A percentile compares a stretch with the other conserved stretches of the same genome.
Conservation (phyloP, 2,329 filamentous ascomycete genomes). For the Aspergillus puulaauensis region DNA sequence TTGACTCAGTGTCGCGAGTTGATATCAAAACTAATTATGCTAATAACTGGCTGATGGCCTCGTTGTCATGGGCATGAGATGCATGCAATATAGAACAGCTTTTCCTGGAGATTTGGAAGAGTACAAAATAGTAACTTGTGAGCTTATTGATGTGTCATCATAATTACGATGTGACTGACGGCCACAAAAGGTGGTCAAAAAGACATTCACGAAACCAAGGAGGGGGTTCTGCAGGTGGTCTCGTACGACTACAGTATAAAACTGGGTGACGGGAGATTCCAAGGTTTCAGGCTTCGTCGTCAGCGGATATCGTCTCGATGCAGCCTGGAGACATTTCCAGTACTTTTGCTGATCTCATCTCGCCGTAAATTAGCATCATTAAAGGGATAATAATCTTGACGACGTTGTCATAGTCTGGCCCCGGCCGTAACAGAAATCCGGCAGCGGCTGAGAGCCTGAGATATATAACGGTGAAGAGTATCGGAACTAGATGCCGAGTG, state of each 20-base stretch:
- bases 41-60: neutral
- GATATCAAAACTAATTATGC: neutral
- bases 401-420: too few species aligned
- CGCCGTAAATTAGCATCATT: neutral
- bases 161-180: neutral
- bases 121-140: too few species aligned
- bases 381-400: too few species aligned
- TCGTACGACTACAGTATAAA: neutral
- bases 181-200: neutral
- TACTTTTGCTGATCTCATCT: neutral
- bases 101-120: neutral
- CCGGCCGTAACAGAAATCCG: too few species aligned
- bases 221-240: neutral
- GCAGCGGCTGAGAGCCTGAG: neutral
- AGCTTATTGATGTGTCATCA: neutral
- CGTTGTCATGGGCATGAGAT: neutral
- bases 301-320: neutral
- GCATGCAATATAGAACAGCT: neutral
- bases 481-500: neutral
- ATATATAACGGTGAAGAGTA: neutral
- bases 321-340: neutral
- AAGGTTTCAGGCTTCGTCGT: neutral
- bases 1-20: neutral
- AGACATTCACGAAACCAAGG: neutral
- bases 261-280: neutral